Base-by-base conservation (phyloP, 176 grass and related monocot species). In the Triticum aestivum region DNA sequence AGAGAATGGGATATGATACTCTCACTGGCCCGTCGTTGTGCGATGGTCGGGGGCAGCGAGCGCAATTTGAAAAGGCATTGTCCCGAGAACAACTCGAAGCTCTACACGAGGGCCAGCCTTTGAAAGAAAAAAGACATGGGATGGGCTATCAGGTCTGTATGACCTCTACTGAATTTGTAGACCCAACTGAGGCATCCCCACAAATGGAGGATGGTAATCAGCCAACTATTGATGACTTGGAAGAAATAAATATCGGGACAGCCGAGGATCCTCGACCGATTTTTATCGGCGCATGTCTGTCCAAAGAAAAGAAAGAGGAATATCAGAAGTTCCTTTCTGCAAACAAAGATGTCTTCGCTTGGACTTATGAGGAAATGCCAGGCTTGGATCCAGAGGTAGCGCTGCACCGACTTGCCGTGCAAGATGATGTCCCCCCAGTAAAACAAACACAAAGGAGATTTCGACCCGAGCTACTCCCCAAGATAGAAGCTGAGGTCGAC, bases 171-270 rank as follows among this genome's bases (percentile, higher is more conserved):
- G 20, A 65, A 2, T 29, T 61, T 10, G 7, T 73, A 3, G 54
- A 73, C 1, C 17, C 23, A 12, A 4, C 3, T 0, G 1, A 2
- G 17, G 15, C 56, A 1, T 33, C 37, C 14, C 82, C 70, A 5
- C 56, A 84, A 64, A 84, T 75, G 56, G 70, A 75, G 1, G 69
- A 84, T 11, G 81, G 34, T 11, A 83, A 83, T 26, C 66, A 72
- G 4, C 82, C 37, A 0, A 84, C 69, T 0, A 21, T 20, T 1
- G 37, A 84, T 14, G 69, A 84, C 0, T 3, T 84, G 0, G 24
- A 84, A n/a, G 82, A 83, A 20, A 73, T 61, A 5, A 37, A 75
- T 84, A 33, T 75, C 5, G 69, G 37, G 0, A 63, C 23, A 0
- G 3, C 15, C 1, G 56, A 84, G 0, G 17, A 84, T 5, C 69